Conservation (phyloP, 148 eudicot genomes). For the Rhododendron henanense region DNA sequence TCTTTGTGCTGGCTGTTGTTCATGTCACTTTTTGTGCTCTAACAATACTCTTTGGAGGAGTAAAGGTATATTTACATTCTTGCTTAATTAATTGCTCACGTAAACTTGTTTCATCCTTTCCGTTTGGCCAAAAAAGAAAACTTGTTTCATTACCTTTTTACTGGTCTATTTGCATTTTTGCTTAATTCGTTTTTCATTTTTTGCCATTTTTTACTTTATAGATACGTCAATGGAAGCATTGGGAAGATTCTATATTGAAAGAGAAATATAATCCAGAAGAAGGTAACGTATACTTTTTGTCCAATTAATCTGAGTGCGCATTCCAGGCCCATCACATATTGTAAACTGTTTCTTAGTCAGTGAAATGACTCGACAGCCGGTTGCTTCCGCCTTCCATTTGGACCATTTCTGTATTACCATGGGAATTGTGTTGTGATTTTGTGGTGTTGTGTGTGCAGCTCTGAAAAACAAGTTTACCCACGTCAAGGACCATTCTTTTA, state of each 20-base stretch:
- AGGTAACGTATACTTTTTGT: slow-evolving; percentile 12
- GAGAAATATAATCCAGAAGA: slow-evolving; percentile 28
- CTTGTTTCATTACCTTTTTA: neutral
- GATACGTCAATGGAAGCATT: slow-evolving; percentile 66
- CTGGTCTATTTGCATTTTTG: neutral
- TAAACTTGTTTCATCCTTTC: neutral
- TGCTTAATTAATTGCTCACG: neutral
- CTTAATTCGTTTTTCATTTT: neutral
- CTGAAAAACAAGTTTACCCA: slow-evolving; percentile 26
- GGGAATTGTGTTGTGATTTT: neutral
- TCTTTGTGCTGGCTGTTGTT: slow-evolving; percentile 67
- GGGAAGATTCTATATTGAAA: slow-evolving; percentile 46
- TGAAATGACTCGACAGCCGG: neutral
- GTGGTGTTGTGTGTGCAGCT: slow-evolving; percentile 15
- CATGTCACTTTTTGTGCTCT: slow-evolving; percentile 67
- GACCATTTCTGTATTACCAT: neutral
- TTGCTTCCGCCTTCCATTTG: neutral
- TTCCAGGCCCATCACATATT: neutral
- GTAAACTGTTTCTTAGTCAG: neutral
- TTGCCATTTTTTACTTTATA: slow-evolving; percentile 5
- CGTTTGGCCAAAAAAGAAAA: neutral
- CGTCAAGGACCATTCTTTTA: slow-evolving; percentile 41
- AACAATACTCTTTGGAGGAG: slow-evolving; percentile 57
- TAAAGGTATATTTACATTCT: slow-evolving; percentile 22
- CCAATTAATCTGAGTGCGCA: neutral